Evolutionary conservation across 2,329 filamentous ascomycete genomes (phyloP), one percentile per base, ranked within the genome.

Genomic region (Nothomitra cinnamomea): DNA sequence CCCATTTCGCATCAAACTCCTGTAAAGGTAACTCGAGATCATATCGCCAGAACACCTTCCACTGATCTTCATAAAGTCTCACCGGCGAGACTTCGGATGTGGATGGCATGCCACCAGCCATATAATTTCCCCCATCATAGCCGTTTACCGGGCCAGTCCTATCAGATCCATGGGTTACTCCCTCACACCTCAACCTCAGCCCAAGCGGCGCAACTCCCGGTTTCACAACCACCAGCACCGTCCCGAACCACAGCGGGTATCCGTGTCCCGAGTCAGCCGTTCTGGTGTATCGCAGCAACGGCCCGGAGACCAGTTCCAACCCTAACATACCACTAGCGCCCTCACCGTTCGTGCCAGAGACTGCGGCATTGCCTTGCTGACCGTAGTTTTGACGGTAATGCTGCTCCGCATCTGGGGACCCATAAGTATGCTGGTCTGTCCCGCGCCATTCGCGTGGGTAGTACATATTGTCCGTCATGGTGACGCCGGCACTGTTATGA

Each of bases 151-250:
- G 61, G 15, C 61, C 60, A 61, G 53, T 58, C 63, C 58, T 28
- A 17, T 60, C 56, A 45, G 57, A 32, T 28, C 60, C 58, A 55
- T 59, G 57, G 58, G 63, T 61, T 57, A 8, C 36, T 60, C 75
- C 76, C 52, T 81, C 61, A 17, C 69, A 68, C 15, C 65, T 67
- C 59, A 90, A 66, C 24, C 73, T 72, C 41, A 94, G 79, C 57
- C 75, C 70, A 1, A 76, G 74, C 57, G 78, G 75, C 19, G 72
- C 70, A 61, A 78, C 80, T 22, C 84, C 84, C 3, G 87, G 84
- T 52, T 76, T 80, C 15, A 83, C 85, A 52, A 95, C 87, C 51
- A 95, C 71, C 60, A 95, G 70, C 6, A 94, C 85, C 65, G 87
- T 94, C 55, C 90, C 89, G 61, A 85, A 73, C 89, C 90, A 96